phyloP scores from a whole-genome alignment of 495 filamentous ascomycete genomes.

The Collariella sp. region DNA sequence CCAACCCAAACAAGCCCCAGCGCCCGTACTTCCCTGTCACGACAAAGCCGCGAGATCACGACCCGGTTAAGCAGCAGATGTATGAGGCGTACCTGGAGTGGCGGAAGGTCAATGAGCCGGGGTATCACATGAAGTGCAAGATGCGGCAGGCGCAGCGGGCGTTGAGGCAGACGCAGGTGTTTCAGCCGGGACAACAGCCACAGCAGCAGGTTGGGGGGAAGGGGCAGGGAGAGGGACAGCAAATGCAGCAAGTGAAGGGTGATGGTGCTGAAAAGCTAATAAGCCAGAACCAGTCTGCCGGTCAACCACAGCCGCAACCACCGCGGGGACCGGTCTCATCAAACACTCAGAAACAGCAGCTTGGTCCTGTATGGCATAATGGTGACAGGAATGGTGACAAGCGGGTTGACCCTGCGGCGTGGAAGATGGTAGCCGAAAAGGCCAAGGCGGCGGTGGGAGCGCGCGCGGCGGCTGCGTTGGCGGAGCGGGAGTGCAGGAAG shows the following conservation, averaged over 20 bases:
- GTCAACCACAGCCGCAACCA: too few species aligned
- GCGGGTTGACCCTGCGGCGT: too few species aligned
- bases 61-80: constrained; percentile 31
- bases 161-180: constrained; percentile 29
- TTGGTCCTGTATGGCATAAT: too few species aligned
- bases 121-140: constrained; percentile 34
- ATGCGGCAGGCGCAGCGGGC: constrained; percentile 35
- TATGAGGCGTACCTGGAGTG: constrained; percentile 39
- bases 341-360: too few species aligned
- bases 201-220: not conserved
- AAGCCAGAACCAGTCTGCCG: too few species aligned
- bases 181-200: too few species aligned
- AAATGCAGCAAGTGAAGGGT: too few species aligned
- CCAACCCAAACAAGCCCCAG: constrained; percentile 3
- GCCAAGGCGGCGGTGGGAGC: constrained; percentile 23
- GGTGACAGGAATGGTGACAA: too few species aligned
- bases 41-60: constrained; percentile 26
- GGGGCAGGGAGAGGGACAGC: too few species aligned
- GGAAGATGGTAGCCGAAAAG: constrained; percentile 24
- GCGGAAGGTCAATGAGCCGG: constrained; percentile 32
- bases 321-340: too few species aligned
- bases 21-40: constrained; percentile 28
- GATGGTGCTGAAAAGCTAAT: too few species aligned
- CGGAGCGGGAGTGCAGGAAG: constrained; percentile 1
- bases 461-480: constrained; percentile 7